phyloP scores from a whole-genome alignment of 78 protist species.

The Cavenderia fasciculata region DNA sequence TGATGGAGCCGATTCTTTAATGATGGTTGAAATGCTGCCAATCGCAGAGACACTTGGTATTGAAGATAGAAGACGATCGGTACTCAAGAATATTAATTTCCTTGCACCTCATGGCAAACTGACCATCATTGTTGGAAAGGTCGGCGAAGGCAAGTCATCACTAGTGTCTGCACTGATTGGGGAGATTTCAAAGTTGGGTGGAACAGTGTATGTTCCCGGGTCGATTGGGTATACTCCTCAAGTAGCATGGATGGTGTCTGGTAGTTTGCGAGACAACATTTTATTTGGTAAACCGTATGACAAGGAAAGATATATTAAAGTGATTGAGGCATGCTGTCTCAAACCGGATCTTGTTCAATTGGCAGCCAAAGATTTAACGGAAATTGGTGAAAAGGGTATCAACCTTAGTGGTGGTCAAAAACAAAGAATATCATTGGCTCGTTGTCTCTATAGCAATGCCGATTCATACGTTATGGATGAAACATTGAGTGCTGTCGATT shows the following conservation, averaged over 20 bases:
- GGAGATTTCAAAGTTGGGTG: slow-evolving; percentile 25
- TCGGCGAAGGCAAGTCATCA: slow-evolving; percentile 93
- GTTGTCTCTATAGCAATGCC: slow-evolving; percentile 82
- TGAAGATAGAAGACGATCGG: neutral
- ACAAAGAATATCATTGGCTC: slow-evolving; percentile 94
- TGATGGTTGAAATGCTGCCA: too few relatives aligned
- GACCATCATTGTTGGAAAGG: slow-evolving; percentile 83
- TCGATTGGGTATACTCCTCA: slow-evolving; percentile 81
- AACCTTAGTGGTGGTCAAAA: slow-evolving; percentile 98
- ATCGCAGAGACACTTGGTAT: too few relatives aligned
- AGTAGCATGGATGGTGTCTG: slow-evolving; percentile 92
- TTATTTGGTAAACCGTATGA: slow-evolving; percentile 92
- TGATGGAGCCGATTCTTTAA: too few relatives aligned
- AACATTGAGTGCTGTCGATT: slow-evolving; percentile 95
- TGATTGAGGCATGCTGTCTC: slow-evolving; percentile 86
- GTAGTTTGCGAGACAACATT: slow-evolving; percentile 94
- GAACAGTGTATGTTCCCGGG: slow-evolving; percentile 4
- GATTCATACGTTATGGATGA: slow-evolving; percentile 92
- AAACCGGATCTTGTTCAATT: slow-evolving; percentile 64
- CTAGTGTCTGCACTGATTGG: slow-evolving; percentile 68
- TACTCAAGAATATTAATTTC: slow-evolving; percentile 23
- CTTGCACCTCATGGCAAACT: slow-evolving; percentile 48
- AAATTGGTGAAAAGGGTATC: slow-evolving; percentile 98
- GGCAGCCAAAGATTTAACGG: slow-evolving; percentile 88
- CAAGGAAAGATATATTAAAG: slow-evolving; percentile 60